These are phyloP conservation scores for Nigrospora oryzae DNA, from an alignment of 2,329 filamentous ascomycete species.

Conservation along the genomic window DNA sequence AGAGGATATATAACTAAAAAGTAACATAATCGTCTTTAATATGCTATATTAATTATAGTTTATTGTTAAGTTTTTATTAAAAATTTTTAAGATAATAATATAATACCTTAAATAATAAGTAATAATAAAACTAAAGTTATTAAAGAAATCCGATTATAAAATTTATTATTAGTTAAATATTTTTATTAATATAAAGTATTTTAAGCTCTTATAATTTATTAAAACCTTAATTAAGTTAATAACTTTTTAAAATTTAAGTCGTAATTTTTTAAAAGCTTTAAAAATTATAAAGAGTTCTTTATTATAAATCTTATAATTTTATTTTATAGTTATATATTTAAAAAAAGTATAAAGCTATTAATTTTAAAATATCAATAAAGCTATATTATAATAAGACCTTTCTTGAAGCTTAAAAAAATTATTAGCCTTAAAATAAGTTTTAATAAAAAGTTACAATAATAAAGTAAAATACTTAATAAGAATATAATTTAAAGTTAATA, in stretches of 20 bases:
- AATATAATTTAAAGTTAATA: too few relatives aligned
- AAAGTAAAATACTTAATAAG: too few relatives aligned
- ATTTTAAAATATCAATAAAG: background rate
- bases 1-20: too few relatives aligned
- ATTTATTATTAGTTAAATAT: background rate
- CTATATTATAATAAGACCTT: background rate
- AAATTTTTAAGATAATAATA: background rate
- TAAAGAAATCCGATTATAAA: background rate
- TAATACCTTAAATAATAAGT: background rate
- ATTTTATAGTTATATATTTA: background rate
- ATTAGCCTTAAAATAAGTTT: background rate
- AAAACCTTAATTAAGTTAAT: background rate
- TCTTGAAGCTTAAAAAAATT: background rate
- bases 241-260: background rate
- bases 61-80: background rate
- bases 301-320: too few relatives aligned
- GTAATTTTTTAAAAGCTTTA: background rate
- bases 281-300: background rate
- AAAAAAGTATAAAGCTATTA: background rate
- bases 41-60: too few relatives aligned
- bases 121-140: background rate
- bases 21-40: too few relatives aligned
- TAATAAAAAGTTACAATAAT: background rate
- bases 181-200: background rate
- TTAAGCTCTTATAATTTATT: background rate